phyloP scores from a whole-genome alignment of 768 basidiomycete species.

The Udeniomyces megalosporus region DNA sequence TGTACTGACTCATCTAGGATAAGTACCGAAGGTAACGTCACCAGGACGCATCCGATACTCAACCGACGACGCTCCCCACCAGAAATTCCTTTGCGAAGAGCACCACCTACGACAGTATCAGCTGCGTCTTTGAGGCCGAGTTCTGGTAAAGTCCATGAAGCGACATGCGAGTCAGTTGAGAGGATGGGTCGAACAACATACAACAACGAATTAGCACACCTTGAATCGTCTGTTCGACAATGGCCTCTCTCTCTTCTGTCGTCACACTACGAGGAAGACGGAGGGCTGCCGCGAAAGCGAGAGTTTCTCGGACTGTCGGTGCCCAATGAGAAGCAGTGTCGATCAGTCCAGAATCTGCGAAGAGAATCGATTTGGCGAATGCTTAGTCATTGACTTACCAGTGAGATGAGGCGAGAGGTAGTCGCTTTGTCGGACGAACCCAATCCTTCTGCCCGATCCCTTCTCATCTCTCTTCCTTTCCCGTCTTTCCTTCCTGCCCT shows the following conservation, averaged over 20 bases:
- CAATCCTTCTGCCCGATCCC: slow-evolving; percentile 26
- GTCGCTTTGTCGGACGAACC: slow-evolving; percentile 34
- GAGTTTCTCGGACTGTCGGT: slow-evolving; percentile 32
- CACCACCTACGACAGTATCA: slow-evolving; percentile 42
- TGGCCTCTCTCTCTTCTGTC: slow-evolving; percentile 22
- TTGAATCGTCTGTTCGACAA: slow-evolving; percentile 35
- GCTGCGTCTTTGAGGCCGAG: slow-evolving; percentile 35
- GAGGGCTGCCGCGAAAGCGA: slow-evolving; percentile 31
- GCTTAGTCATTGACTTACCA: slow-evolving; percentile 21
- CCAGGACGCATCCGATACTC: slow-evolving; percentile 44
- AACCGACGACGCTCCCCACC: slow-evolving; percentile 48
- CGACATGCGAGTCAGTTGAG: background rate
- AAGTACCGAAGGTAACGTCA: slow-evolving; percentile 44
- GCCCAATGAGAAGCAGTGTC: too few relatives aligned
- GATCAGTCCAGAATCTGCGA: background rate
- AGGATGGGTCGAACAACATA: background rate
- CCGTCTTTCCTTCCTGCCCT: too few relatives aligned
- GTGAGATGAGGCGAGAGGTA: slow-evolving; percentile 33
- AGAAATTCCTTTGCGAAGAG: slow-evolving; percentile 44
- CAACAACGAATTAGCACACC: background rate
- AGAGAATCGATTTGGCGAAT: background rate
- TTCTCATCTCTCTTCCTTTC: slow-evolving; percentile 17
- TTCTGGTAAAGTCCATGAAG: slow-evolving; percentile 19
- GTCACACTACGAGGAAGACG: slow-evolving; percentile 35
- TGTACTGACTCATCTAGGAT: slow-evolving; percentile 37